phyloP scores from a whole-genome alignment of 1,284 basidiomycete genomes.

The Sanghuangporus baumii region DNA sequence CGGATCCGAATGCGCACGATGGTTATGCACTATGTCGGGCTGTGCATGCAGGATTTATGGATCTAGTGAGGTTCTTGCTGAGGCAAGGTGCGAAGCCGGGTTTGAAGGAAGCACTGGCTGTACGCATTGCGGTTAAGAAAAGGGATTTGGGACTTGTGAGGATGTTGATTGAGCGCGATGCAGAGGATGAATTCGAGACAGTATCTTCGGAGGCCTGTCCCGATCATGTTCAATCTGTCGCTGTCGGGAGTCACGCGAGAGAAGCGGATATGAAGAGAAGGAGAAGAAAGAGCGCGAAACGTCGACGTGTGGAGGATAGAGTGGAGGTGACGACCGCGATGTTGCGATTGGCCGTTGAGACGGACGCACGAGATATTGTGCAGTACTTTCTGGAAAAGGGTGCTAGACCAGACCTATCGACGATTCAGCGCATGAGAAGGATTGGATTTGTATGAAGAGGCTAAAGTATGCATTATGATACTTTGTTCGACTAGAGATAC shows the following conservation, averaged over 20 bases:
- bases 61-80: constrained; percentile 66
- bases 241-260: background rate
- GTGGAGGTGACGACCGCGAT: constrained; percentile 48
- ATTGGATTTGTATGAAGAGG: constrained; percentile 3
- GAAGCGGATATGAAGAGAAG: constrained; percentile 8
- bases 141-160: constrained; percentile 65
- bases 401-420: constrained; percentile 65
- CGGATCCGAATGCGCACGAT: constrained; percentile 53
- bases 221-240: no score
- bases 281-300: constrained; percentile 35
- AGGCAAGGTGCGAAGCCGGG: constrained; percentile 65
- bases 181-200: constrained; percentile 17
- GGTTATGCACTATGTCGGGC: constrained; percentile 79
- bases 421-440: constrained; percentile 42
- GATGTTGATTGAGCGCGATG: constrained; percentile 61
- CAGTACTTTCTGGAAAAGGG: constrained; percentile 79
- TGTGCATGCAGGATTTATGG: constrained; percentile 56
- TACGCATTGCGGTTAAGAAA: constrained; percentile 70
- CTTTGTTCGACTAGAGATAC: no score
- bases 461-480: no score
- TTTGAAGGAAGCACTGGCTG: constrained; percentile 52
- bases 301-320: constrained; percentile 53
- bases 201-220: no score
- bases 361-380: constrained; percentile 60
- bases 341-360: constrained; percentile 59